These are phyloP conservation scores for Kuraishia molischiana DNA, from an alignment of 805 yeast genomes.

Conservation along the genomic window DNA sequence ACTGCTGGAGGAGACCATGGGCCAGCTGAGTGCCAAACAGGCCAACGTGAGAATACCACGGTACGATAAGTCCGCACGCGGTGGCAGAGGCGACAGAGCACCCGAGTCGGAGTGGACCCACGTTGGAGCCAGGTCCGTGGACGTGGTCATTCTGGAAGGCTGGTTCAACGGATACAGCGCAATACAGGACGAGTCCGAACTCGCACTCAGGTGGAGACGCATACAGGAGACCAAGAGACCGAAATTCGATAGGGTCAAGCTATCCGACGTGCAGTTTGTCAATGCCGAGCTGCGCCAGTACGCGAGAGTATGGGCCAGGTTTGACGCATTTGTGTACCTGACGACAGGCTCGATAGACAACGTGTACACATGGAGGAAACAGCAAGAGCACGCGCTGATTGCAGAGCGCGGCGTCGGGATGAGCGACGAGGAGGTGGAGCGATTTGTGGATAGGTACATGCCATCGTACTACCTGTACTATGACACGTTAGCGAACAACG, in stretches of 20 bases:
- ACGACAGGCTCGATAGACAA: conserved; percentile 48
- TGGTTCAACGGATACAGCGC: conserved; percentile 83
- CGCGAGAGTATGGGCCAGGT: conserved; percentile 40
- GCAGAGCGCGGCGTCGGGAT: conserved; percentile 57
- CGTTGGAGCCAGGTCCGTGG: conserved; percentile 26
- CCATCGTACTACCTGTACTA: conserved; percentile 74
- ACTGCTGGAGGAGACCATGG: conserved; percentile 28
- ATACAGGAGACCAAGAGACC: conserved; percentile 9
- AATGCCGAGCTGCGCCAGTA: conserved; percentile 47
- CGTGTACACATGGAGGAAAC: conserved; percentile 71
- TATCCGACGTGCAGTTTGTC: conserved; percentile 23
- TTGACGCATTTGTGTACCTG: conserved; percentile 53
- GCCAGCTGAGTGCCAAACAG: conserved; percentile 7
- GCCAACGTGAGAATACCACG: conserved; percentile 37
- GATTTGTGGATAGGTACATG: conserved; percentile 78
- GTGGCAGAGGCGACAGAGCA: conserved; percentile 75
- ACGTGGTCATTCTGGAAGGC: conserved; percentile 78
- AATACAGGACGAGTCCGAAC: conserved; percentile 18
- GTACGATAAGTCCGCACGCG: conserved; percentile 66
- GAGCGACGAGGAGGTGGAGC: conserved; percentile 59
- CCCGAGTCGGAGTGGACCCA: conserved; percentile 27
- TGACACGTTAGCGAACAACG: conserved; percentile 24
- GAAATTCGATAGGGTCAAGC: conserved; percentile 10
- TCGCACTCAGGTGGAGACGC: conserved; percentile 18
- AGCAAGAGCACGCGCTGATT: conserved; percentile 63